Base-by-base conservation (phyloP, 768 basidiomycete genomes). In the Rhodotorula kratochvilovae region DNA sequence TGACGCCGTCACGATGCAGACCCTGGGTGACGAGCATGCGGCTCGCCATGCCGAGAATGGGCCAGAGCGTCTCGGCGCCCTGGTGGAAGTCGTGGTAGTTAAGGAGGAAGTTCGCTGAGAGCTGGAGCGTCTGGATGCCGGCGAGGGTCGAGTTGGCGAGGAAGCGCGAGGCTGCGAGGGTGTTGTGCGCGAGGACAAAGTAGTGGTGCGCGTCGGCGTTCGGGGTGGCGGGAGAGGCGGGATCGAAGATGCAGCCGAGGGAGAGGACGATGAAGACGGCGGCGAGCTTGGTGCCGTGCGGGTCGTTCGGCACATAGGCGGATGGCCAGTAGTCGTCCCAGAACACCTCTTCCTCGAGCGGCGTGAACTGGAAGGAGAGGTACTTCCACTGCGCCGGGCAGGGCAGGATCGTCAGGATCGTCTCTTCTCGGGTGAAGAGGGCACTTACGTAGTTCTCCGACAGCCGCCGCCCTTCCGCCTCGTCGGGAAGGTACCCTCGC, bases 191-290 rank as follows among this genome's bases (percentile, higher is more conserved):
- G 31, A 70, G 68, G 42, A 63, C 43, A 27, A 68, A 68, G 50
- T 86, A 90, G 61, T 88, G 86, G 50, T 86, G 82, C 15, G 88
- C 85, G 64, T 86, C 84, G 23, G 83, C 77, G 12, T 84, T 82
- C 74, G 84, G 85, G 50, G 86, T 81, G 11, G 73, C 29, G 2
- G 83, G 83, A 13, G 79, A 78, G 59, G 80, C 76, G 11, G 83
- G 82, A 76, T 89, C 87, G 72, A 89, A 86, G n/a, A 89, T 81
- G 1, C 84, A 80, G 0, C 85, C 89, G 35, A 90, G 82, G 11
- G 88, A 85, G 71, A 91, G 86, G 21, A 90, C 79, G 54, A 84
- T 84, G 77, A 87, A 89, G 29, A 90, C 82, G 36, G 90, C 82
- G 0, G 88, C 83, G 25, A 89, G 80, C 1, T 84, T 80, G 68